Base-by-base conservation (phyloP, 768 basidiomycete species). In the Gymnopilus junonius region DNA sequence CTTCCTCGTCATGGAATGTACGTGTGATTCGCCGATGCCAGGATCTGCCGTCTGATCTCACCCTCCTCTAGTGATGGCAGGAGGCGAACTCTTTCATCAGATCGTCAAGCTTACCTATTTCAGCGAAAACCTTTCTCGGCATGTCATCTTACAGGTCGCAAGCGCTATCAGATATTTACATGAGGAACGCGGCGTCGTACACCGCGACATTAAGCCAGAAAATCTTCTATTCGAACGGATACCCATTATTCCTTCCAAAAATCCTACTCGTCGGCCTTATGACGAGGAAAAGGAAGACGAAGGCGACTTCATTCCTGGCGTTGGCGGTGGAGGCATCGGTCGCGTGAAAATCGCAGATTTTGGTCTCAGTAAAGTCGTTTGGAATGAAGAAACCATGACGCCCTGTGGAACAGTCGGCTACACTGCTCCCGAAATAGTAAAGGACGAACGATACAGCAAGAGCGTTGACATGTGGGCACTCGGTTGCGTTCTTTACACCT, bases 391-490 rank as follows among this genome's bases (percentile, higher is more conserved):
- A 73, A 99, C 97, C 6, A 96, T 94, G 92, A 99, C 97, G 14
- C 97, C 97, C 21, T 99, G 97, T 71, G 97, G 97, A n/a, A 99
- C 97, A 2, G 97, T 99, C 32, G 97, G 97, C 21, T 99, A 99
- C 77, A 99, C 97, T 2, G 97, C 97, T 6, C 97, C 97, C 5
- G 97, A 99, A 78, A 99, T 99, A 64, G 97, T 99, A 70, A 99
- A 98, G 78, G 97, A 99, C 73, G 97, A 99, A 79, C 85, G 95
- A 29, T 97, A 97, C 74, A 92, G 88, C 74, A 96, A 95, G 77
- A 94, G 92, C 70, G 97, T 99, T 58, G 97, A 99, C 73, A 98
- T 99, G 97, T 99, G 97, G 97, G 97, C 97, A 2, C 80, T 99
- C 37, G 97, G 97, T 40, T 99, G 97, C 75, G 97, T 99, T n/a